These are phyloP conservation scores for Penicillium simplicissimum DNA, from an alignment of 495 filamentous ascomycete genomes.

Conservation along the genomic window DNA sequence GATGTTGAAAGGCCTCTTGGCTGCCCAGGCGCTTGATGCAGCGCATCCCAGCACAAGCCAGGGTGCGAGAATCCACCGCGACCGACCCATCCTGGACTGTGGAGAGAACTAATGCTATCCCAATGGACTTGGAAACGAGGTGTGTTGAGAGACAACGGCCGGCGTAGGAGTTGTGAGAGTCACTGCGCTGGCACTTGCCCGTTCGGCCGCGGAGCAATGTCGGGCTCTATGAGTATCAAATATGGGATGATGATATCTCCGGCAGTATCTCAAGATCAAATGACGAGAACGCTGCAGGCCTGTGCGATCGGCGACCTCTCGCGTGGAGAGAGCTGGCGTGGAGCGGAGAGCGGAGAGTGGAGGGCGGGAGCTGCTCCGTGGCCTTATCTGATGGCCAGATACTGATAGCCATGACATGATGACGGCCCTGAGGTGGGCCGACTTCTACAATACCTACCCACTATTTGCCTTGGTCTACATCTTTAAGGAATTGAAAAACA, in stretches of 20 bases:
- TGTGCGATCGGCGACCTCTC: neutral
- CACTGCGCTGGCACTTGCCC: neutral
- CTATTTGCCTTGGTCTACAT: too few species aligned
- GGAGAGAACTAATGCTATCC: too few species aligned
- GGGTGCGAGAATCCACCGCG: conserved; percentile 25
- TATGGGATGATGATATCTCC: neutral
- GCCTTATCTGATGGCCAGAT: conserved; percentile 32
- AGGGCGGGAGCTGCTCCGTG: conserved; percentile 34
- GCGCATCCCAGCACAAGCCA: conserved; percentile 39
- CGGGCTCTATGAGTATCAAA: neutral
- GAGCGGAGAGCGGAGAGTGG: conserved; percentile 8
- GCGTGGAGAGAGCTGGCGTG: conserved; percentile 5
- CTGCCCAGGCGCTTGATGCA: conserved; percentile 48
- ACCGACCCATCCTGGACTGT: conserved; percentile 33
- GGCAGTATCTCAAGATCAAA: neutral
- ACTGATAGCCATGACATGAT: neutral
- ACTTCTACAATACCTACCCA: too few species aligned
- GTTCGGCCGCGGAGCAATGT: neutral
- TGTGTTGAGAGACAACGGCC: neutral
- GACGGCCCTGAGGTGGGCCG: too few species aligned
- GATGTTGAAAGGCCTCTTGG: conserved; percentile 68
- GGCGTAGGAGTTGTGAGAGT: neutral
- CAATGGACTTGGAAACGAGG: neutral
- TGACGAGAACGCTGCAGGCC: neutral
- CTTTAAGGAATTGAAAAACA: too few species aligned